phyloP scores from a whole-genome alignment of 495 filamentous ascomycete species.

The Penicillium mononematosum region DNA sequence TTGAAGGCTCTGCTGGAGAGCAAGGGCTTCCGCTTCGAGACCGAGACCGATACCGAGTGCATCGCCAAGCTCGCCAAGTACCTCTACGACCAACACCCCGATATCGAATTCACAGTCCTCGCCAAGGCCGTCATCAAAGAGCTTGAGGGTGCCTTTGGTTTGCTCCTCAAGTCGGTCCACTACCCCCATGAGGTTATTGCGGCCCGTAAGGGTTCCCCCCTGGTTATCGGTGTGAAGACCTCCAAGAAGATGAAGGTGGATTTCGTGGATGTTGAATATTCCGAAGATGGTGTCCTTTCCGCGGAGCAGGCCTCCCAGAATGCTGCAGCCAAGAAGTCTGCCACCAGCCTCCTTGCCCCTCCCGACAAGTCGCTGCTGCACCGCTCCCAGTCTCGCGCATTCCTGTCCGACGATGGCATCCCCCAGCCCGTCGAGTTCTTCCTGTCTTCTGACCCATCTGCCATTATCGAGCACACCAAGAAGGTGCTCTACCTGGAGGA shows the following conservation, averaged over 20 bases:
- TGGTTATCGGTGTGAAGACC: constrained; percentile 93
- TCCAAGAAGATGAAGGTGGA: constrained; percentile 99
- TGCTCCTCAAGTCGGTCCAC: constrained; percentile 96
- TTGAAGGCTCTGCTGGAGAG: constrained; percentile 85
- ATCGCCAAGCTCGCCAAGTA: constrained; percentile 99
- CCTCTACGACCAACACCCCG: constrained; percentile 92
- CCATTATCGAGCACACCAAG: constrained; percentile 99
- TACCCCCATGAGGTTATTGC: constrained; percentile 98
- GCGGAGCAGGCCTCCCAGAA: constrained; percentile 96
- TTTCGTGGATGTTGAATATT: constrained; percentile 97
- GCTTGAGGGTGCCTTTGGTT: constrained; percentile 94
- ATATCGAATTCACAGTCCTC: constrained; percentile 91
- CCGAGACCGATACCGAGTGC: constrained; percentile 97
- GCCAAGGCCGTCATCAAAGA: constrained; percentile 98
- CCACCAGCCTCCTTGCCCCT: constrained; percentile 75
- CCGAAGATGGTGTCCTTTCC: constrained; percentile 80
- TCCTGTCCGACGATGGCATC: constrained; percentile 95
- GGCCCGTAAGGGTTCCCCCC: constrained; percentile 93
- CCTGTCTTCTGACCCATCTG: constrained; percentile 95
- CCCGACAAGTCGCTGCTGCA: constrained; percentile 97
- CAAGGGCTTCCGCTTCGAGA: constrained; percentile 98
- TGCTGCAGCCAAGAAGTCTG: constrained; percentile 89
- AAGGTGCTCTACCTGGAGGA: constrained; percentile 99
- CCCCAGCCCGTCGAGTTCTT: constrained; percentile 99
- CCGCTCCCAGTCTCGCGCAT: constrained; percentile 95